phyloP scores from a whole-genome alignment of 2,329 filamentous ascomycete species.

The Nigrospora osmanthi region DNA sequence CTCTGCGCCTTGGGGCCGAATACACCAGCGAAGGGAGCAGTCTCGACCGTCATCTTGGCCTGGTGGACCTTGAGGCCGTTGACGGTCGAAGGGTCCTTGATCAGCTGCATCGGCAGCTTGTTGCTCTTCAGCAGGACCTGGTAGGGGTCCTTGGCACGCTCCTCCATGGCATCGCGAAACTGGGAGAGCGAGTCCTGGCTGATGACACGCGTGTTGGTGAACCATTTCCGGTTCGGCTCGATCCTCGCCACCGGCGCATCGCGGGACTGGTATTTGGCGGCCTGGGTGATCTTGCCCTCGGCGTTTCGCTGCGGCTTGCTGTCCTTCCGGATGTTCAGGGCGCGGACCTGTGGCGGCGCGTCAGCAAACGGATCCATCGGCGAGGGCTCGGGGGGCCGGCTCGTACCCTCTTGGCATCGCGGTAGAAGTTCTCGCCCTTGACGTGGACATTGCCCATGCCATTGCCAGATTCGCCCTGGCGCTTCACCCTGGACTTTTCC shows the following conservation, averaged over 20 bases:
- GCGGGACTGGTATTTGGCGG: conserved; percentile 75
- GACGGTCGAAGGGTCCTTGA: conserved; percentile 67
- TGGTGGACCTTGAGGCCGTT: conserved; percentile 88
- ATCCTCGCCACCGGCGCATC: conserved; percentile 78
- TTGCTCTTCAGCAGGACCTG: conserved; percentile 93
- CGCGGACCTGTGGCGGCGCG: conserved; percentile 53
- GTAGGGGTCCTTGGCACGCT: conserved; percentile 85
- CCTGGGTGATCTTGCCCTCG: conserved; percentile 74
- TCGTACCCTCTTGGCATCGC: conserved; percentile 57
- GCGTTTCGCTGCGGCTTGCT: conserved; percentile 74
- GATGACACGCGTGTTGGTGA: conserved; percentile 85
- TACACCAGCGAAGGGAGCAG: conserved; percentile 74
- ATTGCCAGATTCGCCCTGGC: conserved; percentile 78
- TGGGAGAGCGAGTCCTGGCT: conserved; percentile 79
- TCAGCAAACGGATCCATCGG: too few species aligned
- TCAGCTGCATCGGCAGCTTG: conserved; percentile 92
- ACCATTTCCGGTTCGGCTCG: conserved; percentile 97
- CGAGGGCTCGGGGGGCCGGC: too few species aligned
- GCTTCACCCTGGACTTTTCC: conserved; percentile 72
- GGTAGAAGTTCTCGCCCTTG: conserved; percentile 99
- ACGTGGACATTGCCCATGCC: conserved; percentile 85
- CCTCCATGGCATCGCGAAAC: conserved; percentile 87
- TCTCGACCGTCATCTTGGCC: conserved; percentile 90
- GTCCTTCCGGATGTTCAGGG: conserved; percentile 84
- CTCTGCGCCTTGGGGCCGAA: conserved; percentile 92